Evolutionary conservation across 768 basidiomycete species (phyloP).

Genomic region (Leccinum obscurum): DNA sequence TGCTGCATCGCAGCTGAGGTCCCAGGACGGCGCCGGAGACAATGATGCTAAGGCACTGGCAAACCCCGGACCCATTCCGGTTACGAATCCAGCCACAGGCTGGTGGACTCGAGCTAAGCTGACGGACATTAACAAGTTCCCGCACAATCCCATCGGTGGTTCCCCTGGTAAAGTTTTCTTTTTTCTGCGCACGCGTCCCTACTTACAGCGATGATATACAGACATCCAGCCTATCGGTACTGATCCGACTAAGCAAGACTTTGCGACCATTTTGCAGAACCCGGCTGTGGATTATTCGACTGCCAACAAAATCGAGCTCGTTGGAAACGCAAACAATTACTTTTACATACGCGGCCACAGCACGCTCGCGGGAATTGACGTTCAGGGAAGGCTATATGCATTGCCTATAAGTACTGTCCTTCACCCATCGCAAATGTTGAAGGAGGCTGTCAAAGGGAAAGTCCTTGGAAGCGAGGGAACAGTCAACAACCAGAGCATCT

Average conservation of each 20-base stretch:
- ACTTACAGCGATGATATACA: not conserved
- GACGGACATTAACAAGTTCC: conserved; percentile 3
- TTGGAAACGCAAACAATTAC: conserved; percentile 10
- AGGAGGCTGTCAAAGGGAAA: not conserved
- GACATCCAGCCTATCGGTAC: conserved; percentile 13
- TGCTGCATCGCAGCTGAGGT: conserved; percentile 3
- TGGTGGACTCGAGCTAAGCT: conserved; percentile 8
- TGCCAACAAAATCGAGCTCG: not conserved
- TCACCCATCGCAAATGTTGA: not conserved
- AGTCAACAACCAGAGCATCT: conserved; percentile 6
- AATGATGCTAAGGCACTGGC: not conserved
- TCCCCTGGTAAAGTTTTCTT: conserved; percentile 3
- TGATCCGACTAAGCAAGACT: not conserved
- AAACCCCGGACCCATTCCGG: conserved; percentile 1
- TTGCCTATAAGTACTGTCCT: not conserved
- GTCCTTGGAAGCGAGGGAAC: not conserved
- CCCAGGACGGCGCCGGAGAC: not conserved
- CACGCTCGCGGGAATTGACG: conserved; percentile 9
- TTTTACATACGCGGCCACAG: conserved; percentile 14
- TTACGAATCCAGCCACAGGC: conserved; percentile 12
- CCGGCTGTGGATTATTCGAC: conserved; percentile 2
- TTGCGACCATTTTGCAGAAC: not conserved
- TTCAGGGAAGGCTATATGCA: conserved; percentile 5
- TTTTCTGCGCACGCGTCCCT: not conserved
- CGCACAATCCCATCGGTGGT: not conserved